Evolutionary conservation across 140 eudicot species (phyloP).

Genomic region (Erigeron philadelphicus): DNA sequence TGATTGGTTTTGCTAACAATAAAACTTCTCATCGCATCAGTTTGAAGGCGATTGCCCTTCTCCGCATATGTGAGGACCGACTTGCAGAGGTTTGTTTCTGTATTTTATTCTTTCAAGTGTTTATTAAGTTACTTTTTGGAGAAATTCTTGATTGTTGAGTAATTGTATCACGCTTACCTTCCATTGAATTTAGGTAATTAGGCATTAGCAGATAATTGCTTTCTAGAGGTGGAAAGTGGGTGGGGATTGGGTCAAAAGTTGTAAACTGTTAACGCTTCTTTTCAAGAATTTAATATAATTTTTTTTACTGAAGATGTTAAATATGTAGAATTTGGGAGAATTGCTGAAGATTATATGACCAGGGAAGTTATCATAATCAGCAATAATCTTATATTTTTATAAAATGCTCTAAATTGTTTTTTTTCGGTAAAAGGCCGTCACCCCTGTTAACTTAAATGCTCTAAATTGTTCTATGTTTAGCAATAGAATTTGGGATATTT

Average conservation of each 20-base stretch:
- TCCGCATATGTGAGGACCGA: slow-evolving; percentile 97
- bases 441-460: too few relatives aligned
- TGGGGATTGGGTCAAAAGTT: background rate
- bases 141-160: background rate
- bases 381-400: background rate
- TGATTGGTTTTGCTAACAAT: slow-evolving; percentile 97
- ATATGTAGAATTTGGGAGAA: background rate
- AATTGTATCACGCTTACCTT: background rate
- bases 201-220: background rate
- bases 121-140: background rate
- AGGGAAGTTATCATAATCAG: background rate
- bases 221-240: background rate
- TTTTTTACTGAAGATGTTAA: background rate
- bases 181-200: background rate
- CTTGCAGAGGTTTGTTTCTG: slow-evolving; percentile 86
- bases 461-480: background rate
- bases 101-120: background rate
- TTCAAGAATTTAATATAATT: too few relatives aligned
- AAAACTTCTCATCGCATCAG: slow-evolving; percentile 90
- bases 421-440: too few relatives aligned
- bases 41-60: slow-evolving; percentile 95
- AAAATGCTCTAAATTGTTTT: background rate
- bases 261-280: too few relatives aligned
- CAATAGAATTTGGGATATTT: background rate
- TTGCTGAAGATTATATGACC: too few relatives aligned